phyloP scores from a whole-genome alignment of 768 basidiomycete species.

The Mycena capillaripes region DNA sequence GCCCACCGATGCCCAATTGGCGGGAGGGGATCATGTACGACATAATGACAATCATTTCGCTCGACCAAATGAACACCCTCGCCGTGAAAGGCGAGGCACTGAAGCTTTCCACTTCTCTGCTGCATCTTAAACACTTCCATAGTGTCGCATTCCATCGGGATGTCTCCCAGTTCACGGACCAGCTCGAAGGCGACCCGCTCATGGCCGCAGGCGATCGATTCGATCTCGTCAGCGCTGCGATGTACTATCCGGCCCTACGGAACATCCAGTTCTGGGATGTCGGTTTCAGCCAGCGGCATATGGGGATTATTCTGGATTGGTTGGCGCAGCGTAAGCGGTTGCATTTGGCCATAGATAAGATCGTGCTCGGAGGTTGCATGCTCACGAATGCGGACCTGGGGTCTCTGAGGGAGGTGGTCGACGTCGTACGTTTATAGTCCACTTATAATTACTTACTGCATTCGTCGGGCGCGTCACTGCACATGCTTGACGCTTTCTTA shows the following conservation, averaged over 20 bases:
- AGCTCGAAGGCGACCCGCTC: slow-evolving; percentile 23
- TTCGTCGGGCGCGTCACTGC: too few species aligned
- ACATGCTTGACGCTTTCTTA: too few species aligned
- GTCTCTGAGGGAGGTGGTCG: slow-evolving; percentile 19
- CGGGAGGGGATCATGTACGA: slow-evolving; percentile 7
- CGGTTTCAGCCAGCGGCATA: not conserved
- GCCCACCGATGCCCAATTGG: not conserved
- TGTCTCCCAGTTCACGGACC: slow-evolving; percentile 7
- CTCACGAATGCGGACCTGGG: slow-evolving; percentile 11
- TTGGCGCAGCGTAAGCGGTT: slow-evolving; percentile 26
- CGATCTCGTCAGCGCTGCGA: not conserved
- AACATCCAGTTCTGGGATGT: slow-evolving; percentile 3
- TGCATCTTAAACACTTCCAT: slow-evolving; percentile 5
- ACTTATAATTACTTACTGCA: too few species aligned
- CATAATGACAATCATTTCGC: not conserved
- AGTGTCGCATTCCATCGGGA: not conserved
- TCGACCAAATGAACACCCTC: slow-evolving; percentile 10
- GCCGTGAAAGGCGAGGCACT: not conserved
- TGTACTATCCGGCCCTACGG: slow-evolving; percentile 18
- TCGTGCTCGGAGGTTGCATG: not conserved
- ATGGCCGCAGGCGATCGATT: slow-evolving; percentile 21
- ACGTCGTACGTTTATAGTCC: too few species aligned
- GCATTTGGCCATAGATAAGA: slow-evolving; percentile 17
- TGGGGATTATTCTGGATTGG: slow-evolving; percentile 24
- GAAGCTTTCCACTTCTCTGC: not conserved